A percentile compares a stretch with the other conserved stretches of the same genome.
Conservation (phyloP, 1,284 basidiomycete species). For the Rhodotorula sp. region DNA sequence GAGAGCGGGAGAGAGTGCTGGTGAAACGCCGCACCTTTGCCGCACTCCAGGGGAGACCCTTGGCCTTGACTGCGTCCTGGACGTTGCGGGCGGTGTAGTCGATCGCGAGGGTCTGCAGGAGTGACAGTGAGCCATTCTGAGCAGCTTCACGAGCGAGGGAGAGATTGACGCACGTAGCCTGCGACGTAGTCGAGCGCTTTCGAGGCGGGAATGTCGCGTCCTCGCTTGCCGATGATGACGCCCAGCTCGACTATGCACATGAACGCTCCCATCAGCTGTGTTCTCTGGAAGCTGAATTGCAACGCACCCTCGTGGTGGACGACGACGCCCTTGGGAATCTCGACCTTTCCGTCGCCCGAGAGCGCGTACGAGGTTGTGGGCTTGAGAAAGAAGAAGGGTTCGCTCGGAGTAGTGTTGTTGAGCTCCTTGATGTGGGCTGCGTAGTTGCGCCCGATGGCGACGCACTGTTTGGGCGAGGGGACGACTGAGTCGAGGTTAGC, state of each 20-base stretch:
- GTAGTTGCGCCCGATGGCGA: constrained; percentile 39
- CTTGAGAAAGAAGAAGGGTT: constrained; percentile 98
- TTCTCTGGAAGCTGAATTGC: background rate
- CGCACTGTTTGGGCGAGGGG: constrained; percentile 12
- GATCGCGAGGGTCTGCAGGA: constrained; percentile 22
- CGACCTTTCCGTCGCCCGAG: constrained; percentile 69
- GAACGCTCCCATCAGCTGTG: background rate
- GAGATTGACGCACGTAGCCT: constrained; percentile 63
- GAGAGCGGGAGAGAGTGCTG: constrained; percentile 39
- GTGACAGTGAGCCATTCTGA: background rate
- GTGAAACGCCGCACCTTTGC: constrained; percentile 63
- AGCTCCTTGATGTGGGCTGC: constrained; percentile 42
- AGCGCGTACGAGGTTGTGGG: constrained; percentile 85
- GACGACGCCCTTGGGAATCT: constrained; percentile 79
- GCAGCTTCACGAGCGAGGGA: background rate
- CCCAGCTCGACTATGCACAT: constrained; percentile 79
- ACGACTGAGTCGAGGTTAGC: background rate
- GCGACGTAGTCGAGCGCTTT: constrained; percentile 77
- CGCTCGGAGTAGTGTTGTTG: constrained; percentile 68
- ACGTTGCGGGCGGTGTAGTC: constrained; percentile 77
- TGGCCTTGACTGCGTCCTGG: constrained; percentile 88
- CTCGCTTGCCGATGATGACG: constrained; percentile 84
- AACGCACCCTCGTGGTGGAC: constrained; percentile 85
- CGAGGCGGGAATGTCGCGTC: constrained; percentile 72
- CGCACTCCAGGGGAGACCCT: constrained; percentile 89